Evolutionary conservation across 2,329 filamentous ascomycete genomes (phyloP).

Genomic region (Juglanconis juglandina): DNA sequence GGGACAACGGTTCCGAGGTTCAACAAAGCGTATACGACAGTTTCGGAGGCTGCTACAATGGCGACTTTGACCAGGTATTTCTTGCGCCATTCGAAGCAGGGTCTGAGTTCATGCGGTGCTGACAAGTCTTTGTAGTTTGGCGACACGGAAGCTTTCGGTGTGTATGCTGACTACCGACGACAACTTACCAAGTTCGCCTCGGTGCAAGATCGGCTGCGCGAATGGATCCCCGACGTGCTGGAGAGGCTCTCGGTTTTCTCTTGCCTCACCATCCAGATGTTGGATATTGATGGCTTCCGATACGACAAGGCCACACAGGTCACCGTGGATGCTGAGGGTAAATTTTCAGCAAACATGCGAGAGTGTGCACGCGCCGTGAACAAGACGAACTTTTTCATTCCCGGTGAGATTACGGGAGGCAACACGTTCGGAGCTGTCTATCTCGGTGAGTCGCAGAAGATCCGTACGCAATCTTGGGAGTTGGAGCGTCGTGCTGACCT

Average conservation of each 20-base stretch:
- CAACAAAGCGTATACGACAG: constrained; percentile 40
- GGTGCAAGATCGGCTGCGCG: constrained; percentile 62
- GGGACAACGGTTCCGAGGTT: constrained; percentile 52
- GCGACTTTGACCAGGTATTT: constrained; percentile 16
- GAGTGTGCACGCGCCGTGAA: constrained; percentile 52
- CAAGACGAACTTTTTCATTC: constrained; percentile 62
- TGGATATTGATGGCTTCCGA: constrained; percentile 63
- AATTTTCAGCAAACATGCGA: constrained; percentile 53
- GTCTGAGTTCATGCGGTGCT: background rate
- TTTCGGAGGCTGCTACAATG: constrained; percentile 52
- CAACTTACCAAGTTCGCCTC: constrained; percentile 65
- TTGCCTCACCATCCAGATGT: constrained; percentile 56
- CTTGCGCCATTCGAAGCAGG: background rate
- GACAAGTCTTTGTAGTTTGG: constrained; percentile 39
- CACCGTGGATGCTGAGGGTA: constrained; percentile 56
- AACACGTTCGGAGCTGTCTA: constrained; percentile 59
- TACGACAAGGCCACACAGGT: constrained; percentile 61
- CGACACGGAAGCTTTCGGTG: constrained; percentile 61
- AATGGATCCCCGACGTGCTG: constrained; percentile 58
- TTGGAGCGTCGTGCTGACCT: background rate
- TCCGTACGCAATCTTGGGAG: background rate
- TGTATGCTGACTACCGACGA: constrained; percentile 59
- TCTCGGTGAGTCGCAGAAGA: constrained; percentile 36
- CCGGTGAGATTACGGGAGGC: constrained; percentile 61
- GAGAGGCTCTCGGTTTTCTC: constrained; percentile 56